phyloP scores from a whole-genome alignment of 768 basidiomycete species.

The Lentinula aciculospora region DNA sequence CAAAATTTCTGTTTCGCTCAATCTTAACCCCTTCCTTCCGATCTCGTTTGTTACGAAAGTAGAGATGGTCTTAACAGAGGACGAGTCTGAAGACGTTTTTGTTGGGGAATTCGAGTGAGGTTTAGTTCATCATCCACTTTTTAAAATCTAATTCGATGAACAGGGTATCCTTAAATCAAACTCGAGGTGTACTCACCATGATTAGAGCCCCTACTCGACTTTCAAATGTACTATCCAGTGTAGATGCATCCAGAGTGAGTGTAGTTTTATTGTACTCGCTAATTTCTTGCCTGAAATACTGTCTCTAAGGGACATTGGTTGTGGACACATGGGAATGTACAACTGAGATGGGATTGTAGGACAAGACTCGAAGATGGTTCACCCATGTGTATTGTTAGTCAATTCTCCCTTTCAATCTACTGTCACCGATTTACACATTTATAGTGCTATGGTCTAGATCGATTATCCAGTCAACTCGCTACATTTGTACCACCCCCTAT shows the following conservation, averaged over 20 bases:
- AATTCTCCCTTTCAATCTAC: background rate
- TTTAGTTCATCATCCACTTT: background rate
- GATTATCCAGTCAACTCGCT: constrained; percentile 29
- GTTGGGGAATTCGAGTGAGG: constrained; percentile 35
- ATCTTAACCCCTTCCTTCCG: constrained; percentile 41
- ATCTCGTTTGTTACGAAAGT: constrained; percentile 38
- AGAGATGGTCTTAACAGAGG: constrained; percentile 18
- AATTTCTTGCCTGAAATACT: background rate
- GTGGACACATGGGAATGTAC: constrained; percentile 31
- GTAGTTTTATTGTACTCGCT: background rate
- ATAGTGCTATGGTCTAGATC: constrained; percentile 26
- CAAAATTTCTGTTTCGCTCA: constrained; percentile 34
- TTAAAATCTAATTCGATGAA: background rate
- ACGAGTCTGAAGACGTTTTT: constrained; percentile 23
- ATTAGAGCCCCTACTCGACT: constrained; percentile 33
- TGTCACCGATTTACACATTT: background rate
- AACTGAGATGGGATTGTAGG: constrained; percentile 42
- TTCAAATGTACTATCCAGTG: constrained; percentile 28
- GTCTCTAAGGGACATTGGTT: constrained; percentile 29
- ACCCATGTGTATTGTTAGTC: constrained; percentile 39
- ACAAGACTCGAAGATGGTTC: constrained; percentile 39
- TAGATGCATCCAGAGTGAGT: constrained; percentile 26
- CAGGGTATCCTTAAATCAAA: constrained; percentile 36
- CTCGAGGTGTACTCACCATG: constrained; percentile 34
- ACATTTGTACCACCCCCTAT: constrained; percentile 42